Evolutionary conservation across 2,329 filamentous ascomycete genomes (phyloP), one percentile per base, ranked within the genome.

Genomic region (Aspergillus nomiae): DNA sequence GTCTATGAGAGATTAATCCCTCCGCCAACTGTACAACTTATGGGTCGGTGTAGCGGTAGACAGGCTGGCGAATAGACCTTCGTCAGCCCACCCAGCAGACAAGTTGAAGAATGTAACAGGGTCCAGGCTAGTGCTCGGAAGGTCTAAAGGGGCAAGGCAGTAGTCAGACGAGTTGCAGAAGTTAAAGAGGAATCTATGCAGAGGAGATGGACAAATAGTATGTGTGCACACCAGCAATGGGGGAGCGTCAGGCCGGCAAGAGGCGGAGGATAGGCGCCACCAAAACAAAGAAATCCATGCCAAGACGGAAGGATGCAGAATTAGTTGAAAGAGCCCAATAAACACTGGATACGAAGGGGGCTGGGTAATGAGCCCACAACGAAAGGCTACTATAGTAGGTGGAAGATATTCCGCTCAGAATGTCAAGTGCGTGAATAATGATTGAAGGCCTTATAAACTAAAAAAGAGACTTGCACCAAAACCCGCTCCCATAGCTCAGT

Each of bases 401-500:
- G 12, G 32, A 34, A 34, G 32, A 34, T 5, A 34, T 12, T 34
- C 3, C 12, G 10, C 11, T 10, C 12, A 7, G 12, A 36, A 36
- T 36, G 1, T 12, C 1, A 36, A 6, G 34, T 16, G 34, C 5
- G 14, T 0, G 7, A 6, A 16, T 16, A 3, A 1, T 6, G 1
- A 16, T 16, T n/a, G 7, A 0, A 1, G 8, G 3, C 9, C 16
- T 41, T 4, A 41, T 41, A 10, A 8, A 0, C 9, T 19, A 10
- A 41, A n/a, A 41, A 9, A 0, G 3, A 41, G 1, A 19, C 19
- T 0, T 59, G 19, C 60, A 62, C n/a, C 58, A n/a, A 41, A 41
- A 19, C 38, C 38, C 9, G 38, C 38, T 41, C 38, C 38, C 38
- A 64, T 60, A 61, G 63, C 38, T 41, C 38, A 41, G 38, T 41